Evolutionary conservation across 2,329 filamentous ascomycete species (phyloP).

Genomic region (Calonectria naviculata): DNA sequence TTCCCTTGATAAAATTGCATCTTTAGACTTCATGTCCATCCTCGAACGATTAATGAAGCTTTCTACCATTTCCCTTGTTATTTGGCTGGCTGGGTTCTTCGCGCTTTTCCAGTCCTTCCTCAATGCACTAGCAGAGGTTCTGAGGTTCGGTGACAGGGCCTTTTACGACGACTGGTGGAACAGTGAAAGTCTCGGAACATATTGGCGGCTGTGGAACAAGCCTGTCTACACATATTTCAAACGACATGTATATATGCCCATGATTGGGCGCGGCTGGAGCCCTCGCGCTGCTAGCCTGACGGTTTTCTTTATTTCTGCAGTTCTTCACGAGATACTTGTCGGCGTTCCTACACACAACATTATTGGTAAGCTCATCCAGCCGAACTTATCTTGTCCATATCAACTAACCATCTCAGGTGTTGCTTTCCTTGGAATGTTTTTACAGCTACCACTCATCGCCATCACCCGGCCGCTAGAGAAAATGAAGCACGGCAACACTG

Average conservation of each 20-base stretch:
- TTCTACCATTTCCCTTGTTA: constrained; percentile 92
- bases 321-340: constrained; percentile 92
- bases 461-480: constrained; percentile 84
- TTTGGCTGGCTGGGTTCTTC: constrained; percentile 98
- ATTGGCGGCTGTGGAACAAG: constrained; percentile 98
- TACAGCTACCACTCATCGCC: constrained; percentile 89
- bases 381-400: background rate
- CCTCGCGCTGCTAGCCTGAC: constrained; percentile 76
- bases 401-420: constrained; percentile 68
- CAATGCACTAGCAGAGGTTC: constrained; percentile 91
- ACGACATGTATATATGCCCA: constrained; percentile 89
- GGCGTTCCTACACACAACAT: constrained; percentile 95
- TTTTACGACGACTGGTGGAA: constrained; percentile 99
- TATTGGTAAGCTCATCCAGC: constrained; percentile 69
- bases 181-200: constrained; percentile 82
- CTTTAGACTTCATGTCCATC: constrained; percentile 83
- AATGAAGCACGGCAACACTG: constrained; percentile 75
- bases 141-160: constrained; percentile 89
- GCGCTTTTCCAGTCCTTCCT: constrained; percentile 93
- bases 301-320: constrained; percentile 89
- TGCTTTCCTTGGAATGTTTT: constrained; percentile 93
- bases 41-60: constrained; percentile 93
- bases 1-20: constrained; percentile 87
- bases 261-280: constrained; percentile 86
- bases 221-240: constrained; percentile 98